These are phyloP conservation scores for Plasmodium gaboni DNA, from an alignment of 169 alveolate species.

Conservation along the genomic window DNA sequence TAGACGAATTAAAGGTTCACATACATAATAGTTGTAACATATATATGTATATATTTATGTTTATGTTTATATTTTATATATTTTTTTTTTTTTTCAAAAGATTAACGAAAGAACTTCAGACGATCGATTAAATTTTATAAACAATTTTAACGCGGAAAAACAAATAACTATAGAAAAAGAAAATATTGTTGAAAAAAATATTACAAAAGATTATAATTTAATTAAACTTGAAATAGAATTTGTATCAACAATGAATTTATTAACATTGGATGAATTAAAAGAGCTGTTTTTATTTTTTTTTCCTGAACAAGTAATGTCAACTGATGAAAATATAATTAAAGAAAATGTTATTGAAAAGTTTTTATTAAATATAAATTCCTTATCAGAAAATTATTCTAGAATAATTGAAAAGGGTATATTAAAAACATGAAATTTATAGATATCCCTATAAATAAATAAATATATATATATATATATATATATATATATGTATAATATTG, in stretches of 20 bases:
- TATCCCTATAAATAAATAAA: not conserved
- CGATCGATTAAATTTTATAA: conserved; percentile 52
- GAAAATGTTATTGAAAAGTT: conserved; percentile 59
- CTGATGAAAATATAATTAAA: conserved; percentile 36
- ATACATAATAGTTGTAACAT: not conserved
- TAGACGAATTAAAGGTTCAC: conserved; percentile 58
- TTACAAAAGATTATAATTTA: conserved; percentile 23
- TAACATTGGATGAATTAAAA: conserved; percentile 58
- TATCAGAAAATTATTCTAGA: conserved; percentile 44
- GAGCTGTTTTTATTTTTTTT: conserved; percentile 29
- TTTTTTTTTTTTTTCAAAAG: conserved; percentile 15
- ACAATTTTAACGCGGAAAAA: conserved; percentile 48
- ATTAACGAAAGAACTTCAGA: conserved; percentile 37
- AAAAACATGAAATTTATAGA: not conserved
- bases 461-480: too few relatives aligned
- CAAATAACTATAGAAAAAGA: conserved; percentile 16
- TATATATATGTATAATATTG: too few relatives aligned
- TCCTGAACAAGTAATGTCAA: conserved; percentile 42
- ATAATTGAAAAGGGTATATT: conserved; percentile 43
- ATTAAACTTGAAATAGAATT: conserved; percentile 74
- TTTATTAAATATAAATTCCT: conserved; percentile 43
- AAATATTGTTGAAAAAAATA: conserved; percentile 24
- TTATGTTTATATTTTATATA: not conserved
- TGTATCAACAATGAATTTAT: conserved; percentile 52
- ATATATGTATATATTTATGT: not conserved